Conservation (phyloP, 2,329 filamentous ascomycete genomes). For the Davidsoniella virescens region DNA sequence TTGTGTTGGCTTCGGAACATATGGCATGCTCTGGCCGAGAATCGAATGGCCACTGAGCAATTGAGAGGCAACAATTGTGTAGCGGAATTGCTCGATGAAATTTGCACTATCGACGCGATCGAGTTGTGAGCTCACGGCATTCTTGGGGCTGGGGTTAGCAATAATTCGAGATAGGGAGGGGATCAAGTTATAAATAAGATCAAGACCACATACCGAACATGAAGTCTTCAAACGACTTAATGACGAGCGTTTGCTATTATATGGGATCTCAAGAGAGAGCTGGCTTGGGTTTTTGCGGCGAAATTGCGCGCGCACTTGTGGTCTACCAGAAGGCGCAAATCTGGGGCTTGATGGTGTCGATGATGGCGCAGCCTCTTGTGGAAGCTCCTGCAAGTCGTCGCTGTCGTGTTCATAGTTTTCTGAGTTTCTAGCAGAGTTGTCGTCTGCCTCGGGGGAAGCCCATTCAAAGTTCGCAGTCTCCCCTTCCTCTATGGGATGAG, state of each 20-base stretch:
- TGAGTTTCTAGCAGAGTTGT: slow-evolving; percentile 18
- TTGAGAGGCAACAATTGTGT: slow-evolving; percentile 83
- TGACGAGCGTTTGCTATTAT: slow-evolving; percentile 21
- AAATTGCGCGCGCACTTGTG: slow-evolving; percentile 36
- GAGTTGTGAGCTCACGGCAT: slow-evolving; percentile 54
- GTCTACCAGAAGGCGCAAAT: slow-evolving; percentile 41
- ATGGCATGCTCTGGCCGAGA: slow-evolving; percentile 17
- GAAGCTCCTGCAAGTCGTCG: slow-evolving; percentile 16
- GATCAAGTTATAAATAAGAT: slow-evolving; percentile 1
- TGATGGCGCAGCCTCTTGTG: slow-evolving; percentile 21
- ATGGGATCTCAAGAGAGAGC: slow-evolving; percentile 26
- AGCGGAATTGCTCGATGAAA: slow-evolving; percentile 85
- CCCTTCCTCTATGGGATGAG: slow-evolving; percentile 28
- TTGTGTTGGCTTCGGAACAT: slow-evolving; percentile 2
- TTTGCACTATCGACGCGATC: slow-evolving; percentile 64
- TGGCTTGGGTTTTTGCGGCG: slow-evolving; percentile 30
- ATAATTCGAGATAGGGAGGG: neutral
- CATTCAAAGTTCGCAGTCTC: slow-evolving; percentile 32
- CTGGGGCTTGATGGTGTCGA: slow-evolving; percentile 33
- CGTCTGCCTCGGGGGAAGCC: slow-evolving; percentile 24
- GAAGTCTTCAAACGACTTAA: slow-evolving; percentile 31
- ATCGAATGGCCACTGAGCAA: slow-evolving; percentile 58
- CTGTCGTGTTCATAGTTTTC: slow-evolving; percentile 15
- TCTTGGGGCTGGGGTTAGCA: slow-evolving; percentile 25
- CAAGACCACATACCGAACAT: slow-evolving; percentile 31